phyloP scores from a whole-genome alignment of 176 grass and related monocot genomes.

The Triticum aestivum region IWGSC_CS_RefSeq_v2.1 NC_057813.1:536650021-536650520 shows the following conservation, averaged over 20 bases:
- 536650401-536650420: no score
- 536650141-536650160: not conserved
- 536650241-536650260: not conserved
- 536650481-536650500: no score
- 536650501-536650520: no score
- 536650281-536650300: not conserved
- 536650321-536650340: not conserved
- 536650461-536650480: no score
- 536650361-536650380: no score
- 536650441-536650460: no score
- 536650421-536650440: no score
- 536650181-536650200: not conserved
- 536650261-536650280: not conserved
- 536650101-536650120: not conserved
- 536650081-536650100: not conserved
- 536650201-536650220: not conserved
- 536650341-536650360: not conserved
- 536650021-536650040: conserved; percentile 16
- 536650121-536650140: not conserved
- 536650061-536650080: not conserved
- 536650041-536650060: not conserved
- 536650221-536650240: not conserved
- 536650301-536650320: not conserved
- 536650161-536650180: not conserved
- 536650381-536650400: not conserved